phyloP scores from a whole-genome alignment of 306 rosid genomes.

The Astragalus membranaceus region DNA sequence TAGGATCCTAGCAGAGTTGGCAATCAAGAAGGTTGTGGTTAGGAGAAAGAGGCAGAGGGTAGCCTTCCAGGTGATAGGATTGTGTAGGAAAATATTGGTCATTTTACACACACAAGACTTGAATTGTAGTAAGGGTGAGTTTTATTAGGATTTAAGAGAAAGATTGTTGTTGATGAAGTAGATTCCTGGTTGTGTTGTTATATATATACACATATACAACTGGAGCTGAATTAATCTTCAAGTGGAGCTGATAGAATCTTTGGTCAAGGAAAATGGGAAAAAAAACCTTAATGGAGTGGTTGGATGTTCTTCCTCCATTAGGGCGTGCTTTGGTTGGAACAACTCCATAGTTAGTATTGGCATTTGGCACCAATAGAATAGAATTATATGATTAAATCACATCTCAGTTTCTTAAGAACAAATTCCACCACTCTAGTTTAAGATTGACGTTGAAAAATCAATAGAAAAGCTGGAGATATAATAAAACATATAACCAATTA shows the following conservation, averaged over 20 bases:
- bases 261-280: neutral
- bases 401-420: neutral
- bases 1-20: conserved; percentile 39
- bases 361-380: neutral
- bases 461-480: neutral
- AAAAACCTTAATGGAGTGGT: conserved; percentile 46
- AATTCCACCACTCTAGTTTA: neutral
- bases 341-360: conserved; percentile 18
- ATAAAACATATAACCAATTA: neutral
- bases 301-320: conserved; percentile 16
- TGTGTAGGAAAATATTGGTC: conserved; percentile 17
- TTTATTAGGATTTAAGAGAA: neutral
- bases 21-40: conserved; percentile 6
- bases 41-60: conserved; percentile 27
- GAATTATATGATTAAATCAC: neutral
- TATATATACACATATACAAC: neutral
- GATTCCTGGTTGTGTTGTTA: neutral
- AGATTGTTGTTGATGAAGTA: neutral
- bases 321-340: conserved; percentile 43
- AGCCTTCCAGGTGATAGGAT: neutral
- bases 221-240: neutral
- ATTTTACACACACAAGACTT: conserved; percentile 9
- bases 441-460: neutral
- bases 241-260: conserved; percentile 48
- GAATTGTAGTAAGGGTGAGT: neutral